phyloP scores from a whole-genome alignment of 176 grass and related monocot genomes.

The Dendrocalamus sinicus region DNA sequence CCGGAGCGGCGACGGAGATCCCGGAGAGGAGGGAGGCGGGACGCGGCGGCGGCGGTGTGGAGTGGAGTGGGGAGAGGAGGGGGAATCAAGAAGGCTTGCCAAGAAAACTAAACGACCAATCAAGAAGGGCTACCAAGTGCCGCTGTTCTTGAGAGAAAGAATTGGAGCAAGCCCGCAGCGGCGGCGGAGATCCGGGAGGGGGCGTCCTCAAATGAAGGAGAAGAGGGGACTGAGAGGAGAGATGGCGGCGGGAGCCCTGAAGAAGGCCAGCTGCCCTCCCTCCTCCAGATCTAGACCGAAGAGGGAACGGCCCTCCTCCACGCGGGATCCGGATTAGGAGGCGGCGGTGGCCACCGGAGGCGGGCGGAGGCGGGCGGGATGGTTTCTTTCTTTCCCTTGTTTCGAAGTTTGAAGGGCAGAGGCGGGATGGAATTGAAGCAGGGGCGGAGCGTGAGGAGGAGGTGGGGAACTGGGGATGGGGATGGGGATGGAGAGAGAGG shows the following conservation, averaged over 20 bases:
- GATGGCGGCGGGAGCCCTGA: background rate
- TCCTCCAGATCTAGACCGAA: constrained; percentile 7
- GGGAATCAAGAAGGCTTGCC: background rate
- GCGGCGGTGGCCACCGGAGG: constrained; percentile 8
- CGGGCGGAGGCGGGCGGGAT: background rate
- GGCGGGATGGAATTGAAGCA: constrained; percentile 17
- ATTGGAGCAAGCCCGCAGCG: background rate
- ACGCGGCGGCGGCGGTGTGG: background rate
- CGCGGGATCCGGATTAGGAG: constrained; percentile 9
- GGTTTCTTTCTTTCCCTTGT: background rate
- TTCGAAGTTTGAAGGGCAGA: constrained; percentile 27
- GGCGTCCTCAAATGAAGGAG: background rate
- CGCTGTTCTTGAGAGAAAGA: background rate
- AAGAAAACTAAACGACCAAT: background rate
- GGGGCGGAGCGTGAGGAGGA: too few species aligned
- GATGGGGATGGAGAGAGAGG: too few species aligned
- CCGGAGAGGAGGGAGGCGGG: background rate
- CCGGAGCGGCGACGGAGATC: background rate
- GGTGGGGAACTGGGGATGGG: too few species aligned
- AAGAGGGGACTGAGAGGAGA: background rate
- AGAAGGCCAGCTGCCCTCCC: background rate
- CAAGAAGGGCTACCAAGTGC: background rate
- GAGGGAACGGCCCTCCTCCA: background rate
- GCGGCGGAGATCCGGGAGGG: background rate
- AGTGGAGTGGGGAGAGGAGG: background rate